phyloP scores from a whole-genome alignment of 148 eudicot species.

The Tetragonia tetragonoides region DNA sequence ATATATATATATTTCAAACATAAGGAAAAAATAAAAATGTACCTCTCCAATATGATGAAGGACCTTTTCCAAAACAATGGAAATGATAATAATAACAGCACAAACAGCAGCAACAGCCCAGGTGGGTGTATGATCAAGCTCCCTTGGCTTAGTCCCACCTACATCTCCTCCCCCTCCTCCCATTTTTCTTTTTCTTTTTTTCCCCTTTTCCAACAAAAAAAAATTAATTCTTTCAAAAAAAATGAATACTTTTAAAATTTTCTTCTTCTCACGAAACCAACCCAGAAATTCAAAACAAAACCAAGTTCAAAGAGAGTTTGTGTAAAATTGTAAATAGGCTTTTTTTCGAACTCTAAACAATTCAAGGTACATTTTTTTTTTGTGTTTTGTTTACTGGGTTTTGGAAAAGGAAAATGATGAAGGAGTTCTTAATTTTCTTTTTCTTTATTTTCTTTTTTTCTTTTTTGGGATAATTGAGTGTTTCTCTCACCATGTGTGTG shows the following conservation, averaged over 20 bases:
- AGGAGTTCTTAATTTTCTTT: background rate
- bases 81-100: slow-evolving; percentile 57
- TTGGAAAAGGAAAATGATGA: slow-evolving; percentile 8
- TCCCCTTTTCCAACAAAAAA: background rate
- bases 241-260: too few relatives aligned
- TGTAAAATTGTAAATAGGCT: background rate
- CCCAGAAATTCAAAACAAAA: slow-evolving; percentile 6
- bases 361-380: background rate
- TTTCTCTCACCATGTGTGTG: background rate
- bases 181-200: slow-evolving; percentile 19
- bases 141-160: slow-evolving; percentile 30
- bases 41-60: slow-evolving; percentile 62
- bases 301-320: background rate
- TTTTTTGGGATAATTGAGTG: background rate
- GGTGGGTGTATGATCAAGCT: slow-evolving; percentile 80
- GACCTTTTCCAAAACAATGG: slow-evolving; percentile 61
- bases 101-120: slow-evolving; percentile 84
- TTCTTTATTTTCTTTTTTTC: background rate
- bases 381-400: slow-evolving; percentile 1
- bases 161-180: slow-evolving; percentile 38
- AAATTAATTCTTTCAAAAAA: background rate
- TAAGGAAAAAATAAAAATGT: slow-evolving; percentile 6
- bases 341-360: background rate
- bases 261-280: background rate
- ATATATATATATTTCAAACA: background rate